phyloP scores from a whole-genome alignment of 176 grass and related monocot species.

The Microstegium vimineum region DNA sequence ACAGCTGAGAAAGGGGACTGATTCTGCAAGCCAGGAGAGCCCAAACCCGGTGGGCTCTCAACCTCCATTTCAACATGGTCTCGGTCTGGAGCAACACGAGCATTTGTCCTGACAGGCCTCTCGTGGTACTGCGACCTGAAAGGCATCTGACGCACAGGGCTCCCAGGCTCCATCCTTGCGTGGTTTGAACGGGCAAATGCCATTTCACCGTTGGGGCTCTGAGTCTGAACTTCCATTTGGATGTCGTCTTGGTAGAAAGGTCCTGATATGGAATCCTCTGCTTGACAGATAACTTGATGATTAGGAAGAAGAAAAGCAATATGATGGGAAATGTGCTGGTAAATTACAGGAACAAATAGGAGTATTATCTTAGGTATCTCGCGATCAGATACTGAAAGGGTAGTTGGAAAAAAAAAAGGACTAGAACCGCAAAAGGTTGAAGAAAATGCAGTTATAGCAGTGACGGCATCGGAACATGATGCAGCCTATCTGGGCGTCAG shows the following conservation, averaged over 20 bases:
- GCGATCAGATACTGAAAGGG: no score
- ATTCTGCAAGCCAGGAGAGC: neutral
- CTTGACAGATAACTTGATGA: neutral
- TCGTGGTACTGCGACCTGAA: neutral
- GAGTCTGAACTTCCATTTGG: neutral
- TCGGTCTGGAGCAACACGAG: neutral
- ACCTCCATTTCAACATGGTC: neutral
- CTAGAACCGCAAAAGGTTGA: neutral
- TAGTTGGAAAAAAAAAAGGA: neutral
- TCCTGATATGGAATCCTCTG: conserved; percentile 31
- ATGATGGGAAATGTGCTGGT: neutral
- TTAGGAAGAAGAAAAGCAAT: neutral
- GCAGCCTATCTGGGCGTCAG: neutral
- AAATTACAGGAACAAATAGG: neutral
- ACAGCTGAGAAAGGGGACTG: neutral
- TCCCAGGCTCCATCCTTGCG: neutral
- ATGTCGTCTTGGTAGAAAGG: neutral
- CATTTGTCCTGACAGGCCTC: neutral
- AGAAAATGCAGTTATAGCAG: neutral
- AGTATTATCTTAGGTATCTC: neutral
- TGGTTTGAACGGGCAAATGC: neutral
- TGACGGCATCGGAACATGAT: neutral
- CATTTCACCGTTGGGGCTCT: neutral
- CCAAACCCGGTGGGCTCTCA: neutral
- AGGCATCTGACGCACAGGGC: neutral